A percentile compares a stretch with the other conserved stretches of the same genome.
phyloP scores from a whole-genome alignment of 352 stramenopile species.

The Phytopythium litorale region DNA sequence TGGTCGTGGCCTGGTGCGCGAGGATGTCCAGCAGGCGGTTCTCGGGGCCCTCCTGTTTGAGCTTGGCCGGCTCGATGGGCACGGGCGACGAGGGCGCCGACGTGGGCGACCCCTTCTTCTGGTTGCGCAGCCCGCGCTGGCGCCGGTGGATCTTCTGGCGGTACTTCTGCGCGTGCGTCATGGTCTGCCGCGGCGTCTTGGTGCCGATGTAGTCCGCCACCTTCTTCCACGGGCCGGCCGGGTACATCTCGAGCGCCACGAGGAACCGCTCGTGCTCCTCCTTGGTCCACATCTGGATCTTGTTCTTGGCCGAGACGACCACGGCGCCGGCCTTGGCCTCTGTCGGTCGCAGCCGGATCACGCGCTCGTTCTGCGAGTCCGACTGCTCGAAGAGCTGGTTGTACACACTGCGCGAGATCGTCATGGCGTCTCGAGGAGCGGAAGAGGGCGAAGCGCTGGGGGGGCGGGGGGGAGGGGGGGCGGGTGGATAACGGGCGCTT shows the following conservation, averaged over 20 bases:
- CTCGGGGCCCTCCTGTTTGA: conserved; percentile 33
- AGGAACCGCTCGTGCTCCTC: conserved; percentile 85
- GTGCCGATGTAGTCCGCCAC: conserved; percentile 73
- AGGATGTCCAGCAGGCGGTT: conserved; percentile 63
- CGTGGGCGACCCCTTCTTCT: conserved; percentile 47
- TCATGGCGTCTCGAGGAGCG: conserved; percentile 44
- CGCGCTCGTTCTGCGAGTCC: conserved; percentile 41
- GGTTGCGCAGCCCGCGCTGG: conserved; percentile 74
- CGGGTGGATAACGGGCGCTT: not conserved
- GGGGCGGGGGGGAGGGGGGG: not conserved
- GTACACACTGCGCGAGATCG: conserved; percentile 79
- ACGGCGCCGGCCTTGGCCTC: conserved; percentile 77
- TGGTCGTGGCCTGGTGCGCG: conserved; percentile 52
- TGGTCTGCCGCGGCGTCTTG: too few relatives aligned
- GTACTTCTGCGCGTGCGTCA: conserved; percentile 87
- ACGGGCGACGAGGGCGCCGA: conserved; percentile 10
- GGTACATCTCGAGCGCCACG: conserved; percentile 74
- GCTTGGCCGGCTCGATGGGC: conserved; percentile 23
- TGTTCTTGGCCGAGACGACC: conserved; percentile 77
- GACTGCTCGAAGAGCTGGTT: conserved; percentile 81
- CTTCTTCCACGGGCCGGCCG: too few relatives aligned
- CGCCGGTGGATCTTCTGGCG: conserved; percentile 81
- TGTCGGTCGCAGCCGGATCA: conserved; percentile 74
- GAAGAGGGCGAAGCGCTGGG: conserved; percentile 12
- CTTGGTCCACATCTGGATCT: conserved; percentile 85